Evolutionary conservation across 331 rosid species (phyloP), one percentile per base, ranked within the genome.

Genomic region (Spiraea crenata): DNA sequence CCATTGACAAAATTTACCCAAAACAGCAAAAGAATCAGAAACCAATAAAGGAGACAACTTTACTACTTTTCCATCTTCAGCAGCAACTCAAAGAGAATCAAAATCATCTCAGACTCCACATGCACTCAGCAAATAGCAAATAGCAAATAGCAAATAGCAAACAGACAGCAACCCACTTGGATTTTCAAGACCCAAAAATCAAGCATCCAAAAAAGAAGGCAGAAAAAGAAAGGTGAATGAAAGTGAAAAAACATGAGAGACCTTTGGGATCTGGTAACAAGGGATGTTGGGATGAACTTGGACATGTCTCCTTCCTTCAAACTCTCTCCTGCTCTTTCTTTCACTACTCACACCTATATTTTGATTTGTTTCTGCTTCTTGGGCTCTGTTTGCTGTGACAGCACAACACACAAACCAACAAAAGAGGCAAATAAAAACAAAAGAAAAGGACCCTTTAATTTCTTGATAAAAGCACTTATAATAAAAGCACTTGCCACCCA

Each of bases 241-340:
- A 64, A 57, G 48, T 14, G 40, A 58, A 47, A 16, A 44, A n/a
- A 45, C 44, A 42, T 41, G 47, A 65, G 57, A 82, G 70, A 84
- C 88, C 95, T 82, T 79, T 69, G 86, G 87, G 85, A 85, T 84
- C 85, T 76, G 79, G 74, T 60, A 77, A 78, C 83, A 46, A 39
- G 62, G 69, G 74, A 25, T 89, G 96, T 85, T 79, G 93, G 97
- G 88, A 76, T 67, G 71, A 76, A 59, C 63, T 70, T 67, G 68
- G 83, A 82, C 97, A 91, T 87, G 97, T 91, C 79, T 74, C 93
- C 87, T 79, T 50, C 41, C 71, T 63, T 74, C 81, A 80, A 80
- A 79, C 84, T 85, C 51, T 69, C 6, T 38, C 20, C 45, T 44
- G 19, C 41, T 5, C 0, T 0, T 34, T 13, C 63, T 74, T 55